These are phyloP conservation scores for Gossypium thurberi DNA, from an alignment of 345 rosid species.

Conservation along the genomic window DNA sequence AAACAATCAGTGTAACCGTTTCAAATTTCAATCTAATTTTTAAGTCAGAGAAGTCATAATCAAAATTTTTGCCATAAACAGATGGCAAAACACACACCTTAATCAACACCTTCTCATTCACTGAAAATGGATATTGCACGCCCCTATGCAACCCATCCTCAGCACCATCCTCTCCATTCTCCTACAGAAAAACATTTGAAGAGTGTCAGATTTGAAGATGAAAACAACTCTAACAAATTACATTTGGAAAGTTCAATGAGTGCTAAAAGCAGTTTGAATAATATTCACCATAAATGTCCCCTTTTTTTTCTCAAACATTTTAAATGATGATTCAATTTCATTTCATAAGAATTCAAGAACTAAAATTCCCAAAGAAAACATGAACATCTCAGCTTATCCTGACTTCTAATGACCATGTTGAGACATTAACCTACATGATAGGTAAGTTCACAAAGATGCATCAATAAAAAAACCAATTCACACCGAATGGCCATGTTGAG, in stretches of 20 bases:
- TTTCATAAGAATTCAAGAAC: not conserved
- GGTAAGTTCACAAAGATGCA: not conserved
- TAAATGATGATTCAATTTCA: not conserved
- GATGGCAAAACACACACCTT: conserved; percentile 41
- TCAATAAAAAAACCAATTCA: not conserved
- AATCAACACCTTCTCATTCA: conserved; percentile 89
- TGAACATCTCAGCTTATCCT: not conserved
- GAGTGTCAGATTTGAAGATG: conserved; percentile 6
- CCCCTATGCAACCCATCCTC: conserved; percentile 65
- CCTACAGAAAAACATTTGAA: conserved; percentile 35
- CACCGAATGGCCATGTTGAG: not conserved
- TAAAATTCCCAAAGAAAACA: not conserved
- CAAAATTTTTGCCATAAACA: not conserved
- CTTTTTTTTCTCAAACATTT: not conserved
- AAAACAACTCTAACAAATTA: not conserved
- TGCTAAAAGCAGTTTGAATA: not conserved
- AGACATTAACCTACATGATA: not conserved
- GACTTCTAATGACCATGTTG: not conserved
- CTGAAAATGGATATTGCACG: conserved; percentile 86
- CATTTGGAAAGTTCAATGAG: not conserved
- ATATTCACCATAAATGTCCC: not conserved
- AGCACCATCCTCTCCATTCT: conserved; percentile 59
- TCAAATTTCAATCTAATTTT: conserved; percentile 1
- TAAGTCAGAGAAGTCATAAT: not conserved
- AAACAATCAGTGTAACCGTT: conserved; percentile 19